These are phyloP conservation scores for Anaeromyces robustus DNA, from an alignment of 192 early-diverging fungal genomes.

Conservation along the genomic window DNA sequence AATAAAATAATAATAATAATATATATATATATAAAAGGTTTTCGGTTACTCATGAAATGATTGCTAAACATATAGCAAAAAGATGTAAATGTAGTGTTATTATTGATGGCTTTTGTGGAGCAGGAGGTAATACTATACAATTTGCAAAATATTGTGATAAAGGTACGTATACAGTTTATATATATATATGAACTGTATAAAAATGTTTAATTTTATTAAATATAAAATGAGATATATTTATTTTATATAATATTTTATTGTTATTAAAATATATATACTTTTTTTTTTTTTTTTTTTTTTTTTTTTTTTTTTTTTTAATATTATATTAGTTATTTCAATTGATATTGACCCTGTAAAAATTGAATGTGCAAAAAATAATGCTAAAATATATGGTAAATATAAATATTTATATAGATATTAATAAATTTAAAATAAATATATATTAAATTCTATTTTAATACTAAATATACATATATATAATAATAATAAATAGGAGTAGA, in stretches of 20 bases:
- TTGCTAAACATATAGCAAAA: constrained; percentile 62
- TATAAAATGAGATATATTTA: too few relatives aligned
- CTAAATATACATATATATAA: too few relatives aligned
- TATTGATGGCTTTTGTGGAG: constrained; percentile 89
- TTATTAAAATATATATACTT: too few relatives aligned
- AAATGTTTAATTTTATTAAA: too few relatives aligned
- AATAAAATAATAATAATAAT: too few relatives aligned
- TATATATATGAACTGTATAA: too few relatives aligned
- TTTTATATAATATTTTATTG: too few relatives aligned
- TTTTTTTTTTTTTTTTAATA: constrained; percentile 3
- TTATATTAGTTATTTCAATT: constrained; percentile 63
- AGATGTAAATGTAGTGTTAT: constrained; percentile 47
- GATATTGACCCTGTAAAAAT: constrained; percentile 72
- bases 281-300: not conserved
- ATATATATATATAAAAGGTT: constrained; percentile 78
- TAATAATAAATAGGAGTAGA: constrained; percentile 21
- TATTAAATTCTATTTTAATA: too few relatives aligned
- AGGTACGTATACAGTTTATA: too few relatives aligned
- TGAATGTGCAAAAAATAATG: constrained; percentile 71
- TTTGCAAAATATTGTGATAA: constrained; percentile 76
- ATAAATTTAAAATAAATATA: too few relatives aligned
- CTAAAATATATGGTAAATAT: constrained; percentile 59
- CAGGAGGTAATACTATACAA: constrained; percentile 92
- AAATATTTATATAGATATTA: too few relatives aligned
- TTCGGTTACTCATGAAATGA: constrained; percentile 83